phyloP scores from a whole-genome alignment of 2,329 filamentous ascomycete genomes.

The Coniochaeta pulveracea region DNA sequence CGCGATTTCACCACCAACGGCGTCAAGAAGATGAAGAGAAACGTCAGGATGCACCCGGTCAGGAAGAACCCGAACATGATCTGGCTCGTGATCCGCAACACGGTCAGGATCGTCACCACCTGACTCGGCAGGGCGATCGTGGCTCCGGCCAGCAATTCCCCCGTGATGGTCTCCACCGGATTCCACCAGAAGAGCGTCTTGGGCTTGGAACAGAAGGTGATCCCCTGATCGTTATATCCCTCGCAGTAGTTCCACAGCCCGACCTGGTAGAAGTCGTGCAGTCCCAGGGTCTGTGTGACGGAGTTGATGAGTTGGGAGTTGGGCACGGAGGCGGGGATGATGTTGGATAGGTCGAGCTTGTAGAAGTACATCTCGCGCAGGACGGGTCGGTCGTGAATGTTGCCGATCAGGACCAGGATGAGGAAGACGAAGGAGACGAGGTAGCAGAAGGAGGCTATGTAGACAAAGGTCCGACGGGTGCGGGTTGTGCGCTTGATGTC shows the following conservation, averaged over 20 bases:
- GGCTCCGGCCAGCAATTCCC: conserved; percentile 70
- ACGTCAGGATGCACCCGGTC: conserved; percentile 55
- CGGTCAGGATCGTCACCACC: conserved; percentile 59
- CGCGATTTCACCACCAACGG: conserved; percentile 41
- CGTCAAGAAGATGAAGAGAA: conserved; percentile 60
- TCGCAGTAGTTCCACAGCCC: conserved; percentile 90
- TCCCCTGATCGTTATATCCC: conserved; percentile 63
- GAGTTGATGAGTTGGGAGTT: conserved; percentile 72
- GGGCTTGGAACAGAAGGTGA: conserved; percentile 65
- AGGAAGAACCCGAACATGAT: conserved; percentile 90
- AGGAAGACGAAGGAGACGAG: conserved; percentile 67
- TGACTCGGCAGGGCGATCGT: conserved; percentile 70
- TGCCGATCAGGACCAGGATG: conserved; percentile 61
- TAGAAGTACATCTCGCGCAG: conserved; percentile 72
- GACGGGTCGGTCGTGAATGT: conserved; percentile 49
- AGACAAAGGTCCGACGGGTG: conserved; percentile 47
- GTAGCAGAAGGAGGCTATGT: conserved; percentile 58
- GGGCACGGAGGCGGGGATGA: conserved; percentile 63
- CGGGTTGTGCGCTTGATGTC: conserved; percentile 28
- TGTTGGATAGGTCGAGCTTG: conserved; percentile 69
- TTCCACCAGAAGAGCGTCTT: conserved; percentile 79
- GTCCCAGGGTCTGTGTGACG: conserved; percentile 72
- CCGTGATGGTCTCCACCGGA: conserved; percentile 69
- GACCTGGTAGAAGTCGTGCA: conserved; percentile 91
- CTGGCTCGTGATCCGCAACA: conserved; percentile 64